Base-by-base conservation (phyloP, 345 rosid species). In the Anastatica hierochuntica region DNA sequence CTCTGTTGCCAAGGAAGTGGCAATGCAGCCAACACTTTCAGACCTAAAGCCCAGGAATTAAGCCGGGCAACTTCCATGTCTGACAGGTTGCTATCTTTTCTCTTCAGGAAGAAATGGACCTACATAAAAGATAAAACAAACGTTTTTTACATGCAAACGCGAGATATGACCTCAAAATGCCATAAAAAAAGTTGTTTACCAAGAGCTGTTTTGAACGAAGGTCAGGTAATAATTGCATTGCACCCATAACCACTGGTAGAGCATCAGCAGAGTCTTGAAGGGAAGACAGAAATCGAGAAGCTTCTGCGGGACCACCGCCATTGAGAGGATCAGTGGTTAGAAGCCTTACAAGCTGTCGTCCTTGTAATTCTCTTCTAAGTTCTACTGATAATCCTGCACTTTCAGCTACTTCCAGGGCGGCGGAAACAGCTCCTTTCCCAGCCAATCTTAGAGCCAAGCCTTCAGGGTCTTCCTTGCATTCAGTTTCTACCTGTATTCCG, bases 281-380 rank as follows among this genome's bases (percentile, higher is more conserved):
- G 13, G 95, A 87, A 18, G 98, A 87, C 8, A 90, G 76, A 75
- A 90, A 90, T 38, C 98, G 88, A 37, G 98, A 90, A 31, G 98
- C 98, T 82, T 90, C 96, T 12, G 98, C 90, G 61, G 98, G 98
- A 69, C 96, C 98, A 56, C 98, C 98, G 29, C 98, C 98, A 67
- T 68, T 90, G 60, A 90, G 92, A 57, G 98, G 98, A 59, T 90
- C 96, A 47, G 92, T 83, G 43, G 92, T 90, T 24, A 90, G 84
- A 79, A 87, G 96, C 71, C 87, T 90, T 75, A 90, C 98, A 69
- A 90, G 96, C 47, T 90, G 98, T 48, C 94, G 76, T 56, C 95
- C 92, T 71, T 87, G 95, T 57, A 90, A 76, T 73, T 90, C 98
- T 73, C 98, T 80, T 69, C 95, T 77, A 76, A 90, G 60, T 68